Conservation (phyloP, 345 rosid genomes). For the Laguncularia racemosa region DNA sequence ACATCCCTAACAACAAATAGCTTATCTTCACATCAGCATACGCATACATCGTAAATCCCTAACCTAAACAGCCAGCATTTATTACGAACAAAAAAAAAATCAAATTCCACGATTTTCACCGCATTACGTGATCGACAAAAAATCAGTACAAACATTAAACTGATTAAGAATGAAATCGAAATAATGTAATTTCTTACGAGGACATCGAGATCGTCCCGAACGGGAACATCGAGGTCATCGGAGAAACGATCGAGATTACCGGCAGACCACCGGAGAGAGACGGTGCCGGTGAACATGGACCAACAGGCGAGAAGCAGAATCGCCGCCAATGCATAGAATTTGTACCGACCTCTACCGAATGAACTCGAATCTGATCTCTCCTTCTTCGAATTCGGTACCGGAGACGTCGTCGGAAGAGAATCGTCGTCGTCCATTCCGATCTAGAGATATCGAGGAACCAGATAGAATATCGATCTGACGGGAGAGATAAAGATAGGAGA, state of each 20-base stretch:
- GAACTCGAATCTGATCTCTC: slow-evolving; percentile 8
- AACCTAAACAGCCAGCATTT: not conserved
- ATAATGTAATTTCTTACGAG: slow-evolving; percentile 8
- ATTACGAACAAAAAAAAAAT: not conserved
- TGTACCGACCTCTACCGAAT: slow-evolving; percentile 22
- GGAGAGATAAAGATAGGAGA: no score
- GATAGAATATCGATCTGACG: no score
- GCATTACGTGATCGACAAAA: no score
- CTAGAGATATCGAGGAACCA: no score
- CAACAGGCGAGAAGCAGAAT: slow-evolving; percentile 21
- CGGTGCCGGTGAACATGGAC: slow-evolving; percentile 25
- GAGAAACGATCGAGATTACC: slow-evolving; percentile 16
- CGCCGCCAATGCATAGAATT: slow-evolving; percentile 22
- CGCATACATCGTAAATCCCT: no score
- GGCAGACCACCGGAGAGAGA: slow-evolving; percentile 25
- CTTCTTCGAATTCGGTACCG: slow-evolving; percentile 4
- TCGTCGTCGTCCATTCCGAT: no score
- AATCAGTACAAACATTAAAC: no score
- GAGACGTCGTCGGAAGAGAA: slow-evolving; percentile 3
- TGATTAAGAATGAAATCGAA: not conserved
- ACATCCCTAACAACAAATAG: no score
- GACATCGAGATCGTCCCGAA: slow-evolving; percentile 19
- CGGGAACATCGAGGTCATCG: slow-evolving; percentile 15
- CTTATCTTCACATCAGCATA: no score
- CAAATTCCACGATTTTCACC: no score